phyloP scores from a whole-genome alignment of 768 basidiomycete species.

The Phaffia australis region DNA sequence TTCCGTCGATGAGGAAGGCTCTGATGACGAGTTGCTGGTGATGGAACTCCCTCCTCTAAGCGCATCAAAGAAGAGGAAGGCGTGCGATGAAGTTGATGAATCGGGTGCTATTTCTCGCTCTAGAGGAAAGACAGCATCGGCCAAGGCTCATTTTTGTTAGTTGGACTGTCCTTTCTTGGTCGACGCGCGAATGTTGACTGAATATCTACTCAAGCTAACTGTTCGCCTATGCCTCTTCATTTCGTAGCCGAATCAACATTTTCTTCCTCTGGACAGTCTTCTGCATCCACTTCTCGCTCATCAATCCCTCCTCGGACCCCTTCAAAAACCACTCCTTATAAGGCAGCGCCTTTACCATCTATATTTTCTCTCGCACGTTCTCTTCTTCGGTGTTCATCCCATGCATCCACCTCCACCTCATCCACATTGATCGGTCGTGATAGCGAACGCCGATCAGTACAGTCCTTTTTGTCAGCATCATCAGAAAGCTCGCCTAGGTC shows the following conservation, averaged over 20 bases:
- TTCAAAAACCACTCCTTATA: background rate
- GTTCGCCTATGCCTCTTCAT: background rate
- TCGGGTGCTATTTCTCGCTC: too few relatives aligned
- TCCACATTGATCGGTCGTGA: conserved; percentile 17
- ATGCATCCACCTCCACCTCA: background rate
- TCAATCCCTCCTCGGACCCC: background rate
- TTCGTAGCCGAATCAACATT: background rate
- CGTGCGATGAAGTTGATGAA: too few relatives aligned
- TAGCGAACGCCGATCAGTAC: background rate
- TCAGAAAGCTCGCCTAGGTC: background rate
- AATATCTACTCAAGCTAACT: background rate
- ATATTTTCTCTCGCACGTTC: background rate
- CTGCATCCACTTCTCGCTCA: background rate
- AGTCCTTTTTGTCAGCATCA: conserved; percentile 5
- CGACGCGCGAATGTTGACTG: too few relatives aligned
- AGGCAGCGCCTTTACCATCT: background rate
- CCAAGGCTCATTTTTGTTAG: too few relatives aligned
- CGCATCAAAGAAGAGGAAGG: too few relatives aligned
- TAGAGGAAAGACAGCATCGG: too few relatives aligned
- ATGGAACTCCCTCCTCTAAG: background rate
- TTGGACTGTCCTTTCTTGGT: too few relatives aligned
- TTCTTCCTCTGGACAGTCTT: background rate
- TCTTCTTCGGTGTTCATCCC: conserved; percentile 4
- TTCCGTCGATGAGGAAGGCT: background rate
- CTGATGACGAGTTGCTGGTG: background rate